These are phyloP conservation scores for Thalassiosira exigua DNA, from an alignment of 352 stramenopile species.

Conservation along the genomic window DNA sequence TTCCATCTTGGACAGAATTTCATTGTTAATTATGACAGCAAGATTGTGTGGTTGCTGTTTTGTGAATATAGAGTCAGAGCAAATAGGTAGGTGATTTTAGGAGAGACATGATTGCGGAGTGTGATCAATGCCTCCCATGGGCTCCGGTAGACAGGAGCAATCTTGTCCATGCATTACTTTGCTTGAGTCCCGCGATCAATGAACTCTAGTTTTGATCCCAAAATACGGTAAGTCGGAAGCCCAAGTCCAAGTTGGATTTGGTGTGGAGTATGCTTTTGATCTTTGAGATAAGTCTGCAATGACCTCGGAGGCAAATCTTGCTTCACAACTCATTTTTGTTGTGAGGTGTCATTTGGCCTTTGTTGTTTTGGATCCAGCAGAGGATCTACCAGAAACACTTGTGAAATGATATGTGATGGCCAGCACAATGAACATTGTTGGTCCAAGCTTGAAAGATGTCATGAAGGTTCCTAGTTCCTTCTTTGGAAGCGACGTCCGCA, in stretches of 20 bases:
- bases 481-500: background rate
- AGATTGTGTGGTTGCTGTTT: background rate
- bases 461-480: background rate
- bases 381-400: conserved; percentile 14
- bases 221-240: conserved; percentile 6
- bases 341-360: background rate
- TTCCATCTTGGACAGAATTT: conserved; percentile 9
- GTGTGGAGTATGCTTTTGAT: background rate
- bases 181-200: background rate
- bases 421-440: background rate
- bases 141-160: background rate
- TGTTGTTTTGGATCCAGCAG: background rate
- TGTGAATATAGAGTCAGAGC: conserved; percentile 1
- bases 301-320: background rate
- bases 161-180: background rate
- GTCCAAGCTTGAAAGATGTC: background rate
- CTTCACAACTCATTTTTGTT: background rate
- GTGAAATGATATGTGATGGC: conserved; percentile 3
- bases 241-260: conserved; percentile 10
- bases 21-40: conserved; percentile 2
- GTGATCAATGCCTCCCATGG: background rate
- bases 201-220: conserved; percentile 10
- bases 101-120: background rate
- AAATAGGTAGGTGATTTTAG: conserved; percentile 1
- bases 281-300: background rate